Percentiles rank a stretch among this genome's conserved stretches.
Conservation (phyloP, 345 rosid genomes). For the Boechera divaricarpa region DNA sequence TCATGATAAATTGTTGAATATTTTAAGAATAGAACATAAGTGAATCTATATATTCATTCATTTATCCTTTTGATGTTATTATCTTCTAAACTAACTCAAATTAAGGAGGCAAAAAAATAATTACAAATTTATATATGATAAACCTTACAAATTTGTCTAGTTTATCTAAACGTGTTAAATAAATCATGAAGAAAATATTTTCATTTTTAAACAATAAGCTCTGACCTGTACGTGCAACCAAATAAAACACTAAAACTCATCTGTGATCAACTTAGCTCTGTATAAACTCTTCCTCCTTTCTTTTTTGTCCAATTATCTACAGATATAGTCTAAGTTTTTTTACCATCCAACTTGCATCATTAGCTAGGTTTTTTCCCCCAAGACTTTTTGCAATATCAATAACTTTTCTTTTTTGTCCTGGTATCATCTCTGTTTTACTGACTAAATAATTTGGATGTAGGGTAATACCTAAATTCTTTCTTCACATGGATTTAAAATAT, state of each 20-base stretch:
- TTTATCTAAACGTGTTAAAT: slow-evolving; percentile 30
- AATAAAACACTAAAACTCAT: slow-evolving; percentile 33
- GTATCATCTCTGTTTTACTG: slow-evolving; percentile 19
- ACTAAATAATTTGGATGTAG: slow-evolving; percentile 3
- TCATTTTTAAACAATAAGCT: slow-evolving; percentile 28
- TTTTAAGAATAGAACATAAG: slow-evolving; percentile 47
- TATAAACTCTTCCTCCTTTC: slow-evolving; percentile 27
- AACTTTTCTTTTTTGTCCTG: neutral
- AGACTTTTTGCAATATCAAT: neutral
- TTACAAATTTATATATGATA: neutral
- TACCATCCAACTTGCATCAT: slow-evolving; percentile 22
- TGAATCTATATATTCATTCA: slow-evolving; percentile 49
- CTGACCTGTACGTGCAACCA: slow-evolving; percentile 45
- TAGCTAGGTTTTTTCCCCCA: neutral
- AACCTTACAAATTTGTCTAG: slow-evolving; percentile 12
- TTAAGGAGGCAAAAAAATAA: neutral
- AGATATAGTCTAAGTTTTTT: slow-evolving; percentile 2
- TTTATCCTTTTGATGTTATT: slow-evolving; percentile 42
- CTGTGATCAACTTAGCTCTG: slow-evolving; percentile 35
- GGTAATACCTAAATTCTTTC: slow-evolving; percentile 18
- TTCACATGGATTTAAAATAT: neutral
- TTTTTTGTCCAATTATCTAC: neutral
- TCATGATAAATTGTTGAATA: slow-evolving; percentile 56
- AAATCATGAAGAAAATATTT: neutral
- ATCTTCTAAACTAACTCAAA: slow-evolving; percentile 20